A percentile compares a stretch with the other conserved stretches of the same genome.
These are phyloP conservation scores for Fusarium sarcochroum DNA, from an alignment of 2,329 filamentous ascomycete genomes.

Conservation along the genomic window DNA sequence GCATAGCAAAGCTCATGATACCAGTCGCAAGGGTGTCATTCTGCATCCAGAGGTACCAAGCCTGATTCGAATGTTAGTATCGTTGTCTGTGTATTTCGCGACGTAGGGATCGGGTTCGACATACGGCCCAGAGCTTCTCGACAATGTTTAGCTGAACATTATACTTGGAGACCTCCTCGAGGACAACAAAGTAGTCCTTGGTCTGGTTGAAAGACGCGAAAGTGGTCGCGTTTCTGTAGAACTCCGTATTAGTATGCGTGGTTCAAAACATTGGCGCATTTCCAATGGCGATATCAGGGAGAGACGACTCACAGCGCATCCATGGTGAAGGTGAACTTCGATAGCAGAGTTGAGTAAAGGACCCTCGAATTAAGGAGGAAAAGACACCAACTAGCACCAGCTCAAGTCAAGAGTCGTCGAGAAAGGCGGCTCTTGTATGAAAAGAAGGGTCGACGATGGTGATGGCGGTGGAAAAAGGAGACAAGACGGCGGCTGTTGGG, in stretches of 20 bases:
- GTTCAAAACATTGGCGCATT: constrained; percentile 28
- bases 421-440: constrained; percentile 32
- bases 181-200: constrained; percentile 68
- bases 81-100: constrained; percentile 15
- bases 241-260: constrained; percentile 34
- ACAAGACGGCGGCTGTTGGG: constrained; percentile 47
- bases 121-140: constrained; percentile 89
- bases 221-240: constrained; percentile 67
- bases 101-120: constrained; percentile 51
- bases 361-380: constrained; percentile 16
- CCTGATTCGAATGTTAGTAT: constrained; percentile 57
- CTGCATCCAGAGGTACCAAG: constrained; percentile 98
- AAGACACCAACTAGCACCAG: constrained; percentile 41
- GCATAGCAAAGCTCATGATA: constrained; percentile 97
- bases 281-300: constrained; percentile 33
- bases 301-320: constrained; percentile 45
- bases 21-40: constrained; percentile 97
- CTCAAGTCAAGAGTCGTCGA: constrained; percentile 41
- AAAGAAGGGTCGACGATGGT: constrained; percentile 37
- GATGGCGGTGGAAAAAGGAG: constrained; percentile 46
- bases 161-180: constrained; percentile 75
- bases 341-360: constrained; percentile 23
- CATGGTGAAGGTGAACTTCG: constrained; percentile 33
- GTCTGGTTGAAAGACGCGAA: constrained; percentile 63
- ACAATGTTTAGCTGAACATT: constrained; percentile 89